Base-by-base conservation (phyloP, 495 filamentous ascomycete species). In the Trichoderma gamsii region DNA sequence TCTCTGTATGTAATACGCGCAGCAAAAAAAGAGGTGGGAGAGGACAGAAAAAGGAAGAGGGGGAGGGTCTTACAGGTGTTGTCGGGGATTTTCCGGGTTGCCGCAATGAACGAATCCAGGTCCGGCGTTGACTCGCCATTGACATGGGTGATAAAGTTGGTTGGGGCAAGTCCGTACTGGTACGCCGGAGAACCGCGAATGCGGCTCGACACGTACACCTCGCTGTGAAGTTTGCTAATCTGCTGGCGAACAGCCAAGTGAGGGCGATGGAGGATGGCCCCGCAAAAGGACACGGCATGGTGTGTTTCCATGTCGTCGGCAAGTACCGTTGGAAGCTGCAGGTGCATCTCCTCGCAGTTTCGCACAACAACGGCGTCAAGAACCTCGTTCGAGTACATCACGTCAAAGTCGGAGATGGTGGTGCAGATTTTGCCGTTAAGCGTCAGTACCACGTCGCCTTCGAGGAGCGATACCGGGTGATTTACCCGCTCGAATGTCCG, bases 231-330 rank as follows among this genome's bases (percentile, higher is more conserved):
- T 74, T 95, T 94, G 73, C 87, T 90, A 74, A 99, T 98, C 75
- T 99, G 95, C 78, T 99, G 95, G 18, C 95, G 84, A 3, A 99
- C 95, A 49, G 96, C 96, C 74, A 97, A 93, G 78, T 99, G 95
- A 1, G 95, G 95, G 35, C 89, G 87, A 73, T 99, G 95, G 32
- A 99, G 79, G 32, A 97, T 88, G 63, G 95, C 95, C 65, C 95
- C 95, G 77, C 95, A 98, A 84, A 98, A 99, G 41, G 91, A 90
- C 67, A 99, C 88, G 5, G 92, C 92, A 23, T 89, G 88, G 73
- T 92, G 88, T 0, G 95, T 99, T 79, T 98, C 96, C 21, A 98
- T 82, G 74, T 98, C 92, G 71, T 91, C 87, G 3, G 93, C 95
- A 0, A 90, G 86, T 4, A 97, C 92, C 0, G 95, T 99, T 0